Evolutionary conservation across 1,284 basidiomycete genomes (phyloP), one percentile per base, ranked within the genome.

Genomic region (Trichosporon sp.): DNA sequence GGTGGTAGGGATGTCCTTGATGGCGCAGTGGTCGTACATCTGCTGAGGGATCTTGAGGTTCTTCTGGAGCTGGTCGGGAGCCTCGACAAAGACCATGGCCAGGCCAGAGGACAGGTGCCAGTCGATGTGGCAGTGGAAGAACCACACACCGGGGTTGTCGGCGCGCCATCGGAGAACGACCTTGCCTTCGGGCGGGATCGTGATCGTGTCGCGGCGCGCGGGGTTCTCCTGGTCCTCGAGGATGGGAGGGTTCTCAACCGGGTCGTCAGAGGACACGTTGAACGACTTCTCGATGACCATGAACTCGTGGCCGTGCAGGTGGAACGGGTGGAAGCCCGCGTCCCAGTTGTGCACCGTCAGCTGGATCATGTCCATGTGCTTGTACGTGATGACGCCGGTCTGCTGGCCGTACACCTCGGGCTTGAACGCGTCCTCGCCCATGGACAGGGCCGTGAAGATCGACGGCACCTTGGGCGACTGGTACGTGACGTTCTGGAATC

Each of bases 331-430:
- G 68, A 77, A 78, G 40, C 80, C 80, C 23, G 77, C 70, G 67
- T 81, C 80, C 78, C 91, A 93, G 78, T 95, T 96, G 77, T 88
- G 87, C 57, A 96, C 80, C 1, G 89, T 85, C 60, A 97, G 83
- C 77, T 96, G 88, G 57, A 97, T 81, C 3, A 90, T 88, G 10
- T 91, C 86, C 46, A 87, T 81, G 73, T 91, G 86, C 34, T 91
- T 82, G 32, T 95, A 76, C 8, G 95, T 83, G 72, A 89, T 87
- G 69, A 86, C 87, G 72, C 85, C 84, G 8, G 89, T 83, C 73
- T 81, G 80, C 6, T 73, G 86, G 11, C 94, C 93, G 78, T 96
- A 97, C 10, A 91, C 87, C n/a, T 74, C 75, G 33, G 80, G 78
- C 21, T 82, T 80, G n/a, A 85, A 86, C 6, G 91, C 88, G 75